These are phyloP conservation scores for Withania somnifera DNA, from an alignment of 305 asterid genomes.

Conservation along the genomic window DNA sequence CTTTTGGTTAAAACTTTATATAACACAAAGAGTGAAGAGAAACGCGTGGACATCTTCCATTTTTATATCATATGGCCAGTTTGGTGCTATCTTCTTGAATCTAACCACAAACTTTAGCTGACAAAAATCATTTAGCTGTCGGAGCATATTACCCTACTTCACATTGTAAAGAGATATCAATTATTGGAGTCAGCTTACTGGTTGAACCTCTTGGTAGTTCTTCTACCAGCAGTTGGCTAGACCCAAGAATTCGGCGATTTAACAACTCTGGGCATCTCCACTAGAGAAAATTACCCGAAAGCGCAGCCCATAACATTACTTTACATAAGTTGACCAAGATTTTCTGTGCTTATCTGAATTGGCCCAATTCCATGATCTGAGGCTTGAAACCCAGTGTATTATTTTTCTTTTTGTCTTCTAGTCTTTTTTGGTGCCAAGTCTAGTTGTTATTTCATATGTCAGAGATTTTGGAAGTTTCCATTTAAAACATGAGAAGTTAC, in stretches of 20 bases:
- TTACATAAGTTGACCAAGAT: too few relatives aligned
- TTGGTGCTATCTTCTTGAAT: neutral
- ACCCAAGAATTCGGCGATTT: neutral
- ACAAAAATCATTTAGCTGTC: neutral
- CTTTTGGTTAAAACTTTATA: neutral
- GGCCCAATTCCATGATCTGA: too few relatives aligned
- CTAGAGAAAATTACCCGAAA: too few relatives aligned
- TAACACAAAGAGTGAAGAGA: neutral
- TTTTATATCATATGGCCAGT: neutral
- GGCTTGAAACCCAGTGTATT: too few relatives aligned
- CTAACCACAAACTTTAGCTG: neutral
- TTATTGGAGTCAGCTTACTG: neutral
- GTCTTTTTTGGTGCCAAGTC: too few relatives aligned
- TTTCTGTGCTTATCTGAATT: too few relatives aligned
- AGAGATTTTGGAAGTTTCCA: too few relatives aligned
- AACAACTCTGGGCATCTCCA: neutral
- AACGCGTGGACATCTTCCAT: neutral
- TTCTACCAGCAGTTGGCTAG: neutral
- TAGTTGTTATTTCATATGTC: too few relatives aligned
- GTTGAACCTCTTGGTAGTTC: neutral
- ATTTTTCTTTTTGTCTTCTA: too few relatives aligned
- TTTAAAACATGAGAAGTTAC: too few relatives aligned
- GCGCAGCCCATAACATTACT: too few relatives aligned
- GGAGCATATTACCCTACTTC: neutral
- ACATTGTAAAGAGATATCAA: neutral